These are phyloP conservation scores for Termitomyces sp. DNA, from an alignment of 768 basidiomycete genomes.

Conservation along the genomic window DNA sequence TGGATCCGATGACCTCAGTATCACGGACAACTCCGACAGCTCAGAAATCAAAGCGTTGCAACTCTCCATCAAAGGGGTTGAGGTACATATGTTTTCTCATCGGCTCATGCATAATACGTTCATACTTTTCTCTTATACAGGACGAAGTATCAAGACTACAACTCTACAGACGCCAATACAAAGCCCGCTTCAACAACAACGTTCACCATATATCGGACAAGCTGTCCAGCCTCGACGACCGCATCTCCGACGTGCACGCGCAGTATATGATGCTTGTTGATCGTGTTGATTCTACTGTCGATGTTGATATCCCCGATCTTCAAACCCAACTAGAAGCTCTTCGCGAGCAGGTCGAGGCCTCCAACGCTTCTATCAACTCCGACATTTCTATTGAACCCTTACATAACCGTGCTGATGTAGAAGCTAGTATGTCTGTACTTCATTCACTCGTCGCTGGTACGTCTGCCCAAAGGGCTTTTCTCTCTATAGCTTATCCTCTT, in stretches of 20 bases:
- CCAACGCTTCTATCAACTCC: not conserved
- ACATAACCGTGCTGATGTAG: slow-evolving; percentile 21
- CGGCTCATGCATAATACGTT: not conserved
- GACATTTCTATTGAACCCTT: slow-evolving; percentile 6
- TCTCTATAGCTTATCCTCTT: slow-evolving; percentile 3
- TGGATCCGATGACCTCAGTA: not conserved
- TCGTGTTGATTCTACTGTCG: slow-evolving; percentile 25
- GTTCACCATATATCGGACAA: slow-evolving; percentile 34
- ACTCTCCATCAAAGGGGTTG: slow-evolving; percentile 9
- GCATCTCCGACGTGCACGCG: slow-evolving; percentile 31
- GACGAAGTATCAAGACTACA: slow-evolving; percentile 34
- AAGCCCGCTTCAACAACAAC: slow-evolving; percentile 35
- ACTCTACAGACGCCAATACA: slow-evolving; percentile 33
- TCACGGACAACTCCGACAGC: not conserved
- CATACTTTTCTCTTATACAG: slow-evolving; percentile 15
- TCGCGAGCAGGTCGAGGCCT: slow-evolving; percentile 21
- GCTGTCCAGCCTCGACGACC: slow-evolving; percentile 34
- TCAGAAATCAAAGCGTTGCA: slow-evolving; percentile 8
- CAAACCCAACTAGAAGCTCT: slow-evolving; percentile 34
- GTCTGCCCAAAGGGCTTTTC: slow-evolving; percentile 8
- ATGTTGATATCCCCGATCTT: slow-evolving; percentile 28
- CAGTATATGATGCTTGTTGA: slow-evolving; percentile 30
- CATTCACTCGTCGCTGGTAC: slow-evolving; percentile 38
- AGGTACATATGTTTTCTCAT: slow-evolving; percentile 13
- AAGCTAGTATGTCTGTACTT: slow-evolving; percentile 30